phyloP scores from a whole-genome alignment of 495 filamentous ascomycete genomes.

The Delitschia confertaspora region DNA sequence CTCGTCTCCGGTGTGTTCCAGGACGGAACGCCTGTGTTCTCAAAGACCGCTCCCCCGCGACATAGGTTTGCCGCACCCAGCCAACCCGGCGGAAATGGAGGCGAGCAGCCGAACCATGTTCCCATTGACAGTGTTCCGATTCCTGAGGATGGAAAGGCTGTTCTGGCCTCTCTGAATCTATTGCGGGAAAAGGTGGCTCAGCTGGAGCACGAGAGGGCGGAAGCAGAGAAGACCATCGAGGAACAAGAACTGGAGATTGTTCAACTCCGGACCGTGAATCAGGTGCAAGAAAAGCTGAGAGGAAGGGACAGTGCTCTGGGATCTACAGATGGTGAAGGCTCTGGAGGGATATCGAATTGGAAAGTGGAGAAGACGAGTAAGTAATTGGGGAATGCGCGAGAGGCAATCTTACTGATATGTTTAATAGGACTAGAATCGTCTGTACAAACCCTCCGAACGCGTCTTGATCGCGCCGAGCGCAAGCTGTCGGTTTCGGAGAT shows the following conservation, averaged over 20 bases:
- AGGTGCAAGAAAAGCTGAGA: constrained; percentile 39
- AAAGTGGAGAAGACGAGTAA: constrained; percentile 49
- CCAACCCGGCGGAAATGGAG: constrained; percentile 3
- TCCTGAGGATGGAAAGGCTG: constrained; percentile 58
- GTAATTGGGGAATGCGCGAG: constrained; percentile 19
- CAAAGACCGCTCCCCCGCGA: constrained; percentile 42
- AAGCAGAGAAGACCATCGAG: constrained; percentile 47
- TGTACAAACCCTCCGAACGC: constrained; percentile 47
- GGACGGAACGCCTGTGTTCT: constrained; percentile 57
- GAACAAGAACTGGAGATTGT: constrained; percentile 51
- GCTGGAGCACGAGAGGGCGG: constrained; percentile 52
- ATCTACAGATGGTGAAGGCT: constrained; percentile 38
- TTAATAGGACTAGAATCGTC: constrained; percentile 43
- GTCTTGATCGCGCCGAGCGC: constrained; percentile 50
- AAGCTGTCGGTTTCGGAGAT: constrained; percentile 53
- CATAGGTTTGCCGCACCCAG: constrained; percentile 49
- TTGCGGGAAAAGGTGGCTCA: constrained; percentile 57
- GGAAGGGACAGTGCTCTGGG: constrained; percentile 40
- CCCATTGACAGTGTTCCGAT: constrained; percentile 54
- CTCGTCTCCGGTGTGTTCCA: constrained; percentile 60
- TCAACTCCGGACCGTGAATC: constrained; percentile 42
- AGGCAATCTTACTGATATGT: neutral
- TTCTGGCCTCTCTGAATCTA: constrained; percentile 57
- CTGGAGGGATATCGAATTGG: constrained; percentile 28
- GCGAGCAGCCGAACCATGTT: constrained; percentile 30